These are phyloP conservation scores for Paraphaeosphaeria sporulosa DNA, from an alignment of 2,329 filamentous ascomycete species.

Conservation along the genomic window DNA sequence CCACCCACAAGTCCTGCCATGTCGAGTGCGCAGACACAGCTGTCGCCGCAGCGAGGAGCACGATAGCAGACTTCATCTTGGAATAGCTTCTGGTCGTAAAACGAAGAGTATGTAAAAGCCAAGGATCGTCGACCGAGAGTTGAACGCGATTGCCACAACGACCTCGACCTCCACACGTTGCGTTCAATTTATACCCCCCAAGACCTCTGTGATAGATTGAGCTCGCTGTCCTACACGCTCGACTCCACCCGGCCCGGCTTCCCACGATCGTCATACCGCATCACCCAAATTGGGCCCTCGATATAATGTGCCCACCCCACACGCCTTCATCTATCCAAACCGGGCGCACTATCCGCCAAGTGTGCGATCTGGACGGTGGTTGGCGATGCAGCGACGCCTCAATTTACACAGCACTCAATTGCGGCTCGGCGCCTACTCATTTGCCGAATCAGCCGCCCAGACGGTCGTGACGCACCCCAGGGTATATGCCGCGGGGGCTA, in stretches of 20 bases:
- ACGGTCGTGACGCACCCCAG: constrained; percentile 1
- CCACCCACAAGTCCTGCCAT: constrained; percentile 50
- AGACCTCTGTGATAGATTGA: constrained; percentile 2
- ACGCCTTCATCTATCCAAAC: not conserved
- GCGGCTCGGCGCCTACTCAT: constrained; percentile 6
- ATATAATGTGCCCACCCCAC: not conserved
- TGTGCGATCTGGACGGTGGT: not conserved
- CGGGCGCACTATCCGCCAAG: constrained; percentile 10
- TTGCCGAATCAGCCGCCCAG: constrained; percentile 13
- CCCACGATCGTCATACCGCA: constrained; percentile 18
- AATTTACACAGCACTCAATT: constrained; percentile 10
- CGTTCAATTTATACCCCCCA: constrained; percentile 13
- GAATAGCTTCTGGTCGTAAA: not conserved
- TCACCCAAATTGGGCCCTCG: constrained; percentile 10
- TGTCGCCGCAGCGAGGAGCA: constrained; percentile 43
- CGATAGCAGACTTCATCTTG: constrained; percentile 41
- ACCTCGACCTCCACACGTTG: not conserved
- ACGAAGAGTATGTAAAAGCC: constrained; percentile 9
- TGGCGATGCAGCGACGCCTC: not conserved
- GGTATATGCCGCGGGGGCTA: constrained; percentile 14
- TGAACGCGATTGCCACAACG: constrained; percentile 5
- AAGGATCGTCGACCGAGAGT: constrained; percentile 6
- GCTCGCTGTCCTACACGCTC: not conserved
- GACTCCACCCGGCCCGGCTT: constrained; percentile 12
- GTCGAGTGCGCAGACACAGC: constrained; percentile 48